Evolutionary conservation across 2,329 filamentous ascomycete genomes (phyloP).

Genomic region (Penicillium sp.): DNA sequence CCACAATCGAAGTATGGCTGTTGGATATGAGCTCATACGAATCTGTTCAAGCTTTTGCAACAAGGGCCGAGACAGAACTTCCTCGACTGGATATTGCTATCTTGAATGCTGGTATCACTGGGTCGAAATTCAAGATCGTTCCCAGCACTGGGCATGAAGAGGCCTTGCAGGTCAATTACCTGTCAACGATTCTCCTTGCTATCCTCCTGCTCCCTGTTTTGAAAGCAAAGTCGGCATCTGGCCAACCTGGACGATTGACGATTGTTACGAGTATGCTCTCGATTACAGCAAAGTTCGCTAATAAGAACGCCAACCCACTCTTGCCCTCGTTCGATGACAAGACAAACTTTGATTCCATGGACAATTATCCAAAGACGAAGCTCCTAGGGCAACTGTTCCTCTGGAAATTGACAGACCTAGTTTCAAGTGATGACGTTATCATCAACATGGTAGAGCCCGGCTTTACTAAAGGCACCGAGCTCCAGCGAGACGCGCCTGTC

Average conservation of each 20-base stretch:
- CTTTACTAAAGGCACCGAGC: constrained; percentile 45
- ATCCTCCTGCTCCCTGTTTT: constrained; percentile 25
- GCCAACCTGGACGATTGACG: constrained; percentile 14
- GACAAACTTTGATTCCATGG: constrained; percentile 8
- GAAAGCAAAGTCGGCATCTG: constrained; percentile 16
- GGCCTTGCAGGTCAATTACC: constrained; percentile 43
- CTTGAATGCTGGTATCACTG: constrained; percentile 48
- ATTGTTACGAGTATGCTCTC: constrained; percentile 19
- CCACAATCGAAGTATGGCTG: constrained; percentile 52
- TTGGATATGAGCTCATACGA: constrained; percentile 54
- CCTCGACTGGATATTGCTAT: constrained; percentile 48
- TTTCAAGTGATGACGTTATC: constrained; percentile 25
- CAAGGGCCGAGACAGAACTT: constrained; percentile 37
- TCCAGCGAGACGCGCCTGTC: constrained; percentile 38
- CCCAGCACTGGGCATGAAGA: constrained; percentile 16
- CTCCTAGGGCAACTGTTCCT: constrained; percentile 19
- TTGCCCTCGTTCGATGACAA: constrained; percentile 11
- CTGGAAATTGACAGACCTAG: constrained; percentile 9
- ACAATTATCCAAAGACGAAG: constrained; percentile 17
- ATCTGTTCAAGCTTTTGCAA: constrained; percentile 49
- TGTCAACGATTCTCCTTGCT: constrained; percentile 32
- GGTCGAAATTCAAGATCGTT: constrained; percentile 18
- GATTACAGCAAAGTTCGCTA: constrained; percentile 8
- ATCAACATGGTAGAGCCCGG: constrained; percentile 55
- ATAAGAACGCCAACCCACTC: constrained; percentile 8